Evolutionary conservation across 345 rosid species (phyloP), one percentile per base, ranked within the genome.

Genomic region (Eutrema japonicum): DNA sequence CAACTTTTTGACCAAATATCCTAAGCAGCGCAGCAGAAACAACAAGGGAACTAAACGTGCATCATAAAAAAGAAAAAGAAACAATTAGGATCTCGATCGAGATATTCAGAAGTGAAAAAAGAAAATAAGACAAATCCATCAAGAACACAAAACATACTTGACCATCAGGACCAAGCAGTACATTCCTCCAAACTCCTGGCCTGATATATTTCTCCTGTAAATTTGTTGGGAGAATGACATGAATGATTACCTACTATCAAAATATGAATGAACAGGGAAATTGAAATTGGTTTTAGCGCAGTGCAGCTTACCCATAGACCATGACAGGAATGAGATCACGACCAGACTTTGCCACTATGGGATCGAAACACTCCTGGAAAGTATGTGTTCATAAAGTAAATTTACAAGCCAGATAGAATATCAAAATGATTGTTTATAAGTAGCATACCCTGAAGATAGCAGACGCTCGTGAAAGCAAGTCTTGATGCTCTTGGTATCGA

Each of bases 271-370:
- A 41, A 51, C 46, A 35, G 26, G 37, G 37, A 33, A 50, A 13
- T 3, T 18, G 36, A 33, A 63, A 33, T 37, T 32, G 14, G 33
- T 37, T 62, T 36, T 18, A 72, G 33, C n/a, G 14, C 10, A 8
- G 14, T 49, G 14, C 36, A 43, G 62, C 85, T 77, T 83, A 93
- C 98, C 98, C 96, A 43, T 88, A 85, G 67, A 93, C 93, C 96
- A 90, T 93, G 60, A 86, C 82, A 68, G 97, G 97, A 81, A 93
- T 90, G 76, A 93, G 87, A 86, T 93, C 98, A 54, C 96, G 93
- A 56, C 78, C 66, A 57, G 73, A 54, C 16, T 84, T 91, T 61
- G 80, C 81, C 74, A 80, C 89, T 64, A 90, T 93, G 36, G 98
- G 98, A 86, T 89, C 95, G 72, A 93, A 93, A 76, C 97, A 86